A percentile compares a stretch with the other conserved stretches of the same genome.
These are phyloP conservation scores for Pythium dissotocum DNA, from an alignment of 352 stramenopile genomes.

Conservation along the genomic window DNA sequence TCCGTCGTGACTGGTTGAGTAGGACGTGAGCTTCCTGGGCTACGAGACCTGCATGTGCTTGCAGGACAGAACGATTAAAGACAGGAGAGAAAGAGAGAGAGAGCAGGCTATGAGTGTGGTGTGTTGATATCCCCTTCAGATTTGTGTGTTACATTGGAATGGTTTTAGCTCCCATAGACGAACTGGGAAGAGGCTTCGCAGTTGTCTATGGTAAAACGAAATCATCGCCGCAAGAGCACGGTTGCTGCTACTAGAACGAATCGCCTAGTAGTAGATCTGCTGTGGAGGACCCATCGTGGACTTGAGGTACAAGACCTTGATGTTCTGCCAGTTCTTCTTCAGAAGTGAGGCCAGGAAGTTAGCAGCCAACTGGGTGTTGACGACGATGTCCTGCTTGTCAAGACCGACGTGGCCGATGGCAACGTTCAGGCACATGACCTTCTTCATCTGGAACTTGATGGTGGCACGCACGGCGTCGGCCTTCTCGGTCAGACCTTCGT, in stretches of 20 bases:
- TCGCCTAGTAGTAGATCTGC: constrained; percentile 99
- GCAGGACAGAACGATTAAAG: no score
- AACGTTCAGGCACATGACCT: constrained; percentile 99
- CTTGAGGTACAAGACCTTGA: constrained; percentile 99
- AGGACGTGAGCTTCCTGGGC: no score
- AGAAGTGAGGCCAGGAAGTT: constrained; percentile 99
- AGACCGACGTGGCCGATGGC: constrained; percentile 97
- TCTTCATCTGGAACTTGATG: constrained; percentile 99
- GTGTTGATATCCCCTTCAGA: constrained; percentile 28
- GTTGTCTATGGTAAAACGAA: constrained; percentile 41
- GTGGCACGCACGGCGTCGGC: constrained; percentile 97
- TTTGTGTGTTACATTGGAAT: constrained; percentile 23
- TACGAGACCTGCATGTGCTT: no score
- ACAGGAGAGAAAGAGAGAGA: neutral
- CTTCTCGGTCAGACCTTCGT: constrained; percentile 97
- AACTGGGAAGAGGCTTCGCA: neutral
- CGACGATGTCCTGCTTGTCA: constrained; percentile 94
- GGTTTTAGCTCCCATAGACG: constrained; percentile 39
- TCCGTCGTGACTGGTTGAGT: no score
- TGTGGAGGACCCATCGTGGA: constrained; percentile 97
- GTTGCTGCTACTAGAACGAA: constrained; percentile 5
- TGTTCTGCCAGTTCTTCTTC: constrained; percentile 99
- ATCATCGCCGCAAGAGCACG: constrained; percentile 24
- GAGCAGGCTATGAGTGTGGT: neutral
- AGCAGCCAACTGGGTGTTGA: constrained; percentile 97